These are phyloP conservation scores for Hydnum rufescens DNA, from an alignment of 768 basidiomycete species.

Conservation along the genomic window DNA sequence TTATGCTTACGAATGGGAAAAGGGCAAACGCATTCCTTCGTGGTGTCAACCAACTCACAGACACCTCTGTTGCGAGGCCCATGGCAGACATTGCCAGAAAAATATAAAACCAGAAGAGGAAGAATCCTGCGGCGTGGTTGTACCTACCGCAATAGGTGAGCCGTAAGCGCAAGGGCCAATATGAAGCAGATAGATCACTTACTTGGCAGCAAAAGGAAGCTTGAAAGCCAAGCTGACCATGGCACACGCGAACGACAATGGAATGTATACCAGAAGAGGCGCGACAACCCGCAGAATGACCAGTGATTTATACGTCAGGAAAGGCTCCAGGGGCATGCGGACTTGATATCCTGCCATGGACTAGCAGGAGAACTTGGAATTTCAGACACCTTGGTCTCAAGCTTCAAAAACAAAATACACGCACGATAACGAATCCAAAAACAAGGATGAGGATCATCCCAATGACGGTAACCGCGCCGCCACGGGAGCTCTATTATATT, in stretches of 20 bases:
- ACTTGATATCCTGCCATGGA: conserved; percentile 19
- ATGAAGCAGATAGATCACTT: too few relatives aligned
- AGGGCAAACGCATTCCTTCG: too few relatives aligned
- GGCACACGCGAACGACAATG: conserved; percentile 24
- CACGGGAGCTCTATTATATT: conserved; percentile 18
- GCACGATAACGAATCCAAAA: conserved; percentile 11
- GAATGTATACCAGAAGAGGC: conserved; percentile 21
- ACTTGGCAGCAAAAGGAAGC: conserved; percentile 21
- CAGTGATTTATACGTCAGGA: conserved; percentile 20
- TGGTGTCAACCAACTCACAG: too few relatives aligned
- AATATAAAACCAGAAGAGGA: too few relatives aligned
- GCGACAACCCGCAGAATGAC: conserved; percentile 19
- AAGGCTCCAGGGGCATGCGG: conserved; percentile 19
- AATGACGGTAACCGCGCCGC: conserved; percentile 25
- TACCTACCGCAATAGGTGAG: too few relatives aligned
- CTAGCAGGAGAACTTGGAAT: too few relatives aligned
- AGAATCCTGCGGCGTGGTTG: too few relatives aligned
- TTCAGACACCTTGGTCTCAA: not conserved
- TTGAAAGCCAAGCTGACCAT: conserved; percentile 26
- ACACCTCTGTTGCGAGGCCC: too few relatives aligned
- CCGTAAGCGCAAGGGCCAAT: too few relatives aligned
- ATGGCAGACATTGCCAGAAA: too few relatives aligned
- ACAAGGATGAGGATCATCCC: conserved; percentile 20
- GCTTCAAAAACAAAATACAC: not conserved
- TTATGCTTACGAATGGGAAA: too few relatives aligned